Evolutionary conservation across 352 stramenopile species (phyloP).

Genomic region (Pythium pyrilobum): DNA sequence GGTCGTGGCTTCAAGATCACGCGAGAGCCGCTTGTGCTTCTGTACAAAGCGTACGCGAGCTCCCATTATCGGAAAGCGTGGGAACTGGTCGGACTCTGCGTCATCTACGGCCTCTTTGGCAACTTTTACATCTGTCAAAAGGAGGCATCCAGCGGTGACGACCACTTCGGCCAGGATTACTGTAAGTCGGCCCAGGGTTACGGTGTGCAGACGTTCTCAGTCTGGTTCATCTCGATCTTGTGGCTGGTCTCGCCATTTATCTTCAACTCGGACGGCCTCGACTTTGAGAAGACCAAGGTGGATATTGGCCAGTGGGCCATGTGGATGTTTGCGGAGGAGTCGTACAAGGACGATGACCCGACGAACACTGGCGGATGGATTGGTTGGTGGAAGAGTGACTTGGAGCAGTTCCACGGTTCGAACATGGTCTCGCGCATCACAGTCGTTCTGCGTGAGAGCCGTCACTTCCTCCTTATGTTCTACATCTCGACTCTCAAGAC

Average conservation of each 20-base stretch:
- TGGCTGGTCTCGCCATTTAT: slow-evolving; percentile 83
- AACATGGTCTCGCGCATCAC: slow-evolving; percentile 63
- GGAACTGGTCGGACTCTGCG: slow-evolving; percentile 80
- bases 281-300: slow-evolving; percentile 76
- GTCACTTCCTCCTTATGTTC: slow-evolving; percentile 84
- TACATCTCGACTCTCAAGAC: slow-evolving; percentile 74
- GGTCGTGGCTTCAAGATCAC: slow-evolving; percentile 85
- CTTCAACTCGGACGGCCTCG: slow-evolving; percentile 88
- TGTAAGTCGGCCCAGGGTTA: slow-evolving; percentile 63
- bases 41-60: slow-evolving; percentile 85
- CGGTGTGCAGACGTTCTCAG: slow-evolving; percentile 73
- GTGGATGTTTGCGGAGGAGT: slow-evolving; percentile 78
- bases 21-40: slow-evolving; percentile 80
- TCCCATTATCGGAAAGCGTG: slow-evolving; percentile 86
- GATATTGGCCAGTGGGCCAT: slow-evolving; percentile 78
- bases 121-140: slow-evolving; percentile 65
- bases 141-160: slow-evolving; percentile 33
- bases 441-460: slow-evolving; percentile 68
- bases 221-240: slow-evolving; percentile 71
- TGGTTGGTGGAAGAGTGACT: slow-evolving; percentile 77
- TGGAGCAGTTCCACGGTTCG: slow-evolving; percentile 67
- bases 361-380: slow-evolving; percentile 73
- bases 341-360: slow-evolving; percentile 58
- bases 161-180: slow-evolving; percentile 40
- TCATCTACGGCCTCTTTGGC: slow-evolving; percentile 78